phyloP scores from a whole-genome alignment of 1,139 yeast genomes.

The Zygosaccharomyces sapae region DNA sequence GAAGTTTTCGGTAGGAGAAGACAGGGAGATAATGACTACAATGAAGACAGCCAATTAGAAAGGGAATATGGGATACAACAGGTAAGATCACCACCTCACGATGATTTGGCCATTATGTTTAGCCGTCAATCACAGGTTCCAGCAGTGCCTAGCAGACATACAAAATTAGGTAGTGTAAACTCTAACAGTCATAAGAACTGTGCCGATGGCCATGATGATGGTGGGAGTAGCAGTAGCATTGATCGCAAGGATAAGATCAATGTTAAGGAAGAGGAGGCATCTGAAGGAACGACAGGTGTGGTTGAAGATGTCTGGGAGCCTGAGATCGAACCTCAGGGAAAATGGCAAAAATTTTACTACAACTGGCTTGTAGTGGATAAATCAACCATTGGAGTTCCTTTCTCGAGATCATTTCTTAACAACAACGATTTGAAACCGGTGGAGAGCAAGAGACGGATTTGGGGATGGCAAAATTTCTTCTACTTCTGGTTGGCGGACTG shows the following conservation, averaged over 20 bases:
- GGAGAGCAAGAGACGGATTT: slow-evolving; percentile 54
- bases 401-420: slow-evolving; percentile 54
- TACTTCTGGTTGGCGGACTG: slow-evolving; percentile 86
- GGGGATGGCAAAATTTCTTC: slow-evolving; percentile 79
- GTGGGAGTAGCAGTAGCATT: neutral
- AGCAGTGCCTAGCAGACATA: slow-evolving; percentile 3
- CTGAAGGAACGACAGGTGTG: neutral
- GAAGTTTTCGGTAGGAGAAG: neutral
- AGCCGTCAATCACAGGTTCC: slow-evolving; percentile 10
- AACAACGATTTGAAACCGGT: slow-evolving; percentile 78
- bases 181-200: neutral
- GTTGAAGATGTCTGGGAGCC: slow-evolving; percentile 7
- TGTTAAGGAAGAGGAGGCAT: neutral
- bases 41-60: neutral
- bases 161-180: neutral
- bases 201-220: neutral
- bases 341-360: slow-evolving; percentile 26
- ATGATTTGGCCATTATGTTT: slow-evolving; percentile 15
- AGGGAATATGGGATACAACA: neutral
- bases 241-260: neutral
- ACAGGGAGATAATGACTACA: too few relatives aligned
- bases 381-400: slow-evolving; percentile 23
- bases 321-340: slow-evolving; percentile 16
- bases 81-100: slow-evolving; percentile 1
- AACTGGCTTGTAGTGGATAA: slow-evolving; percentile 28